phyloP scores from a whole-genome alignment of 148 eudicot genomes.

The Camellia granthamiana region DNA sequence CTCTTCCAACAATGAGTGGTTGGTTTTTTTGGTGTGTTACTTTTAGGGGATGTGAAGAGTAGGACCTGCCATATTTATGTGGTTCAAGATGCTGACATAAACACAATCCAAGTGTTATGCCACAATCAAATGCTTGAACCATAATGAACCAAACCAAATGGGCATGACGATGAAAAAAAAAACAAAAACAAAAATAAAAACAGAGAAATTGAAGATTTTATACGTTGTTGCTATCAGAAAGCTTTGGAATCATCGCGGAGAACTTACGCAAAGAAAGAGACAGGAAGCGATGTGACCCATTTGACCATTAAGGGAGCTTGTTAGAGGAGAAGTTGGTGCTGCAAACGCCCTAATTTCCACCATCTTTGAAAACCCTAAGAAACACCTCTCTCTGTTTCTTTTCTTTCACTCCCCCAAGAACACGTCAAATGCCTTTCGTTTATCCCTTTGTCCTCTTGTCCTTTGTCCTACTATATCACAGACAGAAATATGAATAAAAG shows the following conservation, averaged over 20 bases:
- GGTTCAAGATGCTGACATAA: background rate
- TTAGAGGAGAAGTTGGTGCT: conserved; percentile 65
- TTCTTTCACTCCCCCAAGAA: conserved; percentile 7
- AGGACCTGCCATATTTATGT: background rate
- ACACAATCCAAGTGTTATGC: background rate
- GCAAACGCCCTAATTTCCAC: conserved; percentile 54
- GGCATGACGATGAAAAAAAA: background rate
- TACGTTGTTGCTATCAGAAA: conserved; percentile 16
- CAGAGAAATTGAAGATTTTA: background rate
- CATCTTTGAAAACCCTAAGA: conserved; percentile 20
- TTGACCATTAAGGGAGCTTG: conserved; percentile 48
- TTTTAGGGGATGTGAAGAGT: too few relatives aligned
- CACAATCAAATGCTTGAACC: background rate
- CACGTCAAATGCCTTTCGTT: background rate
- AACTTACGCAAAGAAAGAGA: conserved; percentile 8
- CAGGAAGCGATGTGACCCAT: conserved; percentile 21
- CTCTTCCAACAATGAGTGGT: background rate
- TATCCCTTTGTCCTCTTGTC: background rate
- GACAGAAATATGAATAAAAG: background rate
- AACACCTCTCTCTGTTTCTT: conserved; percentile 10
- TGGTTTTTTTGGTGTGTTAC: too few relatives aligned
- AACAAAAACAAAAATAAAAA: background rate
- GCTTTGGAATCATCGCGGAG: conserved; percentile 1
- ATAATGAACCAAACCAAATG: background rate
- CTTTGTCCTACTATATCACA: background rate